phyloP scores from a whole-genome alignment of 495 filamentous ascomycete genomes.

The Penicillium canescens region DNA sequence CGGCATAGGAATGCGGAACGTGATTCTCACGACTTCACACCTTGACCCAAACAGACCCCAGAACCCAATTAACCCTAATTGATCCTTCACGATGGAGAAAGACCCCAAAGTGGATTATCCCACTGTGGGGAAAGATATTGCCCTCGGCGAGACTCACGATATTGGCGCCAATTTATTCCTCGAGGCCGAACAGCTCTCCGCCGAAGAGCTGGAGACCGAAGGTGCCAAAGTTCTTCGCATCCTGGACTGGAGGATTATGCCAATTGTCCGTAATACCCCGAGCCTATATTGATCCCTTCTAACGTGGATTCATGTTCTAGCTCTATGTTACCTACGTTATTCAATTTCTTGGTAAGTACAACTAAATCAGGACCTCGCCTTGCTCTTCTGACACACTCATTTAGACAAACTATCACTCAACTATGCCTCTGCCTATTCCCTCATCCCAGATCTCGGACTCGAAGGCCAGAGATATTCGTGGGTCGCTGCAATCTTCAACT shows the following conservation, averaged over 20 bases:
- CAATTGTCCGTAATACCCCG: conserved; percentile 24
- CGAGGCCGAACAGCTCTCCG: conserved; percentile 31
- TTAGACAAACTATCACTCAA: conserved; percentile 39
- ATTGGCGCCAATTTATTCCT: conserved; percentile 34
- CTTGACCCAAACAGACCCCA: background rate
- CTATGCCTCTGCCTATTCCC: conserved; percentile 41
- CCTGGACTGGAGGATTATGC: conserved; percentile 36
- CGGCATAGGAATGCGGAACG: background rate
- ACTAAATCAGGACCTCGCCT: background rate
- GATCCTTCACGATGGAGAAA: conserved; percentile 12
- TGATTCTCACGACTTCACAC: background rate
- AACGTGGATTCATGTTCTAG: conserved; percentile 10
- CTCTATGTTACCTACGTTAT: conserved; percentile 40
- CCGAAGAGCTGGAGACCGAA: conserved; percentile 34
- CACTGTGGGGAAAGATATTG: conserved; percentile 26
- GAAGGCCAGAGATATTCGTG: conserved; percentile 56
- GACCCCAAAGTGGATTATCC: conserved; percentile 17
- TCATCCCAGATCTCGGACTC: conserved; percentile 42
- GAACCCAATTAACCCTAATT: too few species aligned
- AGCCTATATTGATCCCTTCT: background rate
- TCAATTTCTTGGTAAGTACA: conserved; percentile 31
- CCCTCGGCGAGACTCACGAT: conserved; percentile 24
- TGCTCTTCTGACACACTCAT: background rate
- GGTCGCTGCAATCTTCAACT: conserved; percentile 52
- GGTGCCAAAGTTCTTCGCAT: conserved; percentile 32